These are phyloP conservation scores for Aplosporella prunicola DNA, from an alignment of 2,329 filamentous ascomycete species.

Conservation along the genomic window DNA sequence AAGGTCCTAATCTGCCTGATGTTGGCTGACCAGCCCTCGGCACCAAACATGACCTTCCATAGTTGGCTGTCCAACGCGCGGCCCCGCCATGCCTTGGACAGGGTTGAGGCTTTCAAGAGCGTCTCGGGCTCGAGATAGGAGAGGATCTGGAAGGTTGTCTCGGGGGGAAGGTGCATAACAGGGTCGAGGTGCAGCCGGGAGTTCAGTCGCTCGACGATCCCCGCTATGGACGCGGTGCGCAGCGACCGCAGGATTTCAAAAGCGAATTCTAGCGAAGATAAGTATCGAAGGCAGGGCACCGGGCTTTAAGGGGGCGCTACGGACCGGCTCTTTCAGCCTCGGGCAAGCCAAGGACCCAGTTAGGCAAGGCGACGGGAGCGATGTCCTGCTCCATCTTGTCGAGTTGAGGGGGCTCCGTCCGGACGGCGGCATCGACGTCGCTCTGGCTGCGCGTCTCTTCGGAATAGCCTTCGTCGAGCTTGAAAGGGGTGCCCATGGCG, in stretches of 20 bases:
- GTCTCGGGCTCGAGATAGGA: slow-evolving; percentile 75
- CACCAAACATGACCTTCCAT: slow-evolving; percentile 74
- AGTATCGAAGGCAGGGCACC: background rate
- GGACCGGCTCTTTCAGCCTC: slow-evolving; percentile 48
- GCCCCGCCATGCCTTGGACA: slow-evolving; percentile 73
- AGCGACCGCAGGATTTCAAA: slow-evolving; percentile 69
- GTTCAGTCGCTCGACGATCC: slow-evolving; percentile 70
- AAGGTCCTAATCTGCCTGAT: slow-evolving; percentile 53
- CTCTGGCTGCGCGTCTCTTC: slow-evolving; percentile 54
- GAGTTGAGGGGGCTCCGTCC: slow-evolving; percentile 23
- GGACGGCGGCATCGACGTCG: slow-evolving; percentile 31
- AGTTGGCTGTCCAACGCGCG: slow-evolving; percentile 73
- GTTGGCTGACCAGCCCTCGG: slow-evolving; percentile 78
- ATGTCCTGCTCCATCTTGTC: slow-evolving; percentile 22
- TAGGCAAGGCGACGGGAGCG: slow-evolving; percentile 38
- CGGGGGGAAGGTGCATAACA: slow-evolving; percentile 71
- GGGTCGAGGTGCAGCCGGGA: slow-evolving; percentile 91
- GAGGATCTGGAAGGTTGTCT: slow-evolving; percentile 84
- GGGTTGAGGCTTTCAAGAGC: slow-evolving; percentile 66
- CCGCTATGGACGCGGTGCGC: slow-evolving; percentile 67
- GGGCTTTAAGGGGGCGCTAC: slow-evolving; percentile 11
- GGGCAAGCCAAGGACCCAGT: slow-evolving; percentile 45
- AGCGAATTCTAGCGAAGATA: slow-evolving; percentile 56
- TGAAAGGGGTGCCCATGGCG: slow-evolving; percentile 24
- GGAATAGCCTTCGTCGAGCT: slow-evolving; percentile 76